These are phyloP conservation scores for Scheffersomyces parashehatae DNA, from an alignment of 1,139 yeast genomes.

Conservation along the genomic window DNA sequence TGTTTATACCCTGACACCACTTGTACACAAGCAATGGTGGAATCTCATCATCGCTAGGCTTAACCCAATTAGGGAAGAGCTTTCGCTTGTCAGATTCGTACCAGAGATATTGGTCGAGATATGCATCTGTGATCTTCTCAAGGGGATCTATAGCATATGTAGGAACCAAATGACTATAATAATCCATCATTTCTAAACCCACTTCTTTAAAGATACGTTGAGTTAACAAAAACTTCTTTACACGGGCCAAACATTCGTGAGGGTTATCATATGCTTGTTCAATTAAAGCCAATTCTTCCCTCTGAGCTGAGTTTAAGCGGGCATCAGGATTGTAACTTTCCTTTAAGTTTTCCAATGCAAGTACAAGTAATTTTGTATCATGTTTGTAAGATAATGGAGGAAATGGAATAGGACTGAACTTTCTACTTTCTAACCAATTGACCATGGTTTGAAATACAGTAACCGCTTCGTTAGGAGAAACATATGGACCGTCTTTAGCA, in stretches of 20 bases:
- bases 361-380: slow-evolving; percentile 83
- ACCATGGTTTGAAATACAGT: slow-evolving; percentile 84
- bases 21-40: slow-evolving; percentile 90
- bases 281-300: slow-evolving; percentile 89
- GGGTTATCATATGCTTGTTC: slow-evolving; percentile 98
- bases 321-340: slow-evolving; percentile 84
- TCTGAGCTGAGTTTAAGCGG: slow-evolving; percentile 78
- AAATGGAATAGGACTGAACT: slow-evolving; percentile 86
- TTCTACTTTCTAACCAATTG: slow-evolving; percentile 86
- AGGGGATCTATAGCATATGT: slow-evolving; percentile 87
- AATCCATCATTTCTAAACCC: slow-evolving; percentile 88
- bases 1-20: slow-evolving; percentile 95
- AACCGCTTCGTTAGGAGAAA: slow-evolving; percentile 87
- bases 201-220: slow-evolving; percentile 93
- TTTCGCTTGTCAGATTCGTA: slow-evolving; percentile 88
- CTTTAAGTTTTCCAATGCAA: slow-evolving; percentile 87
- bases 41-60: slow-evolving; percentile 92
- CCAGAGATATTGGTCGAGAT: slow-evolving; percentile 94
- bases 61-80: slow-evolving; percentile 93
- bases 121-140: slow-evolving; percentile 96
- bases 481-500: slow-evolving; percentile 84
- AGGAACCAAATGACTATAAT: slow-evolving; percentile 80
- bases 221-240: slow-evolving; percentile 79
- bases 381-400: slow-evolving; percentile 93
- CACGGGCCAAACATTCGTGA: slow-evolving; percentile 82